Base-by-base conservation (phyloP, 23 red algal genomes). In the Pyropia haitanensis region DNA sequence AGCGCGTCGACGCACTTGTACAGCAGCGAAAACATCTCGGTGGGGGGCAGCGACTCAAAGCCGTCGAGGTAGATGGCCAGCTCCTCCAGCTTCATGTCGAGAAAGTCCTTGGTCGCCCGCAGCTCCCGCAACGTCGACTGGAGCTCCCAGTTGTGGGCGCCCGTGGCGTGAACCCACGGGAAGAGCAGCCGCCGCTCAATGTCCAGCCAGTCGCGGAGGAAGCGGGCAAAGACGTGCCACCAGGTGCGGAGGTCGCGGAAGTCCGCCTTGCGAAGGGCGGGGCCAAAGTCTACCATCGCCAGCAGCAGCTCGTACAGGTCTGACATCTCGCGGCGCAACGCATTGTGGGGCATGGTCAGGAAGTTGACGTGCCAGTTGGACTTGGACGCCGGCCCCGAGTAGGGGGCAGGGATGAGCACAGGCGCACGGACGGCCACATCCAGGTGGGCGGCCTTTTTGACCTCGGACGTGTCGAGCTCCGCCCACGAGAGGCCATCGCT, bases 301-400 rank as follows among this genome's bases (percentile, higher is more conserved):
- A 61, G 56, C 18, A 87, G 49, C 70, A 87, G 64, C 39, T 39
- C 71, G 49, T 82, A 82, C 78, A 82, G 44, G 30, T 82, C 78
- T 1, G 64, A 29, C 28, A 87, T 60, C 63, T 87, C 81, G 6
- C 71, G 71, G 32, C 81, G 81, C 1, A 87, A 33, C n/a, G 81
- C 81, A 39, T 87, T 87, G 71, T 87, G 81, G 19, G 81, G 81
- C n/a, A 87, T 60, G 16, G 70, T 46, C 71, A 87, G 23, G 30
- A 87, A 53, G 53, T 87, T 55, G 21, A 65, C 50, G 59, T 64
- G 56, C 81, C 81, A 87, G 33, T 70, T 71, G 16, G 25, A 53
- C 18, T 61, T 55, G 18, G 65, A 72, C 30, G 50, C 68, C 3
- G 78, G 78, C 5, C 68, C 78, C 9, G 67, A 71, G 46, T 64